Percentiles rank a stretch among this genome's conserved stretches.
Conservation (phyloP, 2,329 filamentous ascomycete species). For the Thelonectria olida region DNA sequence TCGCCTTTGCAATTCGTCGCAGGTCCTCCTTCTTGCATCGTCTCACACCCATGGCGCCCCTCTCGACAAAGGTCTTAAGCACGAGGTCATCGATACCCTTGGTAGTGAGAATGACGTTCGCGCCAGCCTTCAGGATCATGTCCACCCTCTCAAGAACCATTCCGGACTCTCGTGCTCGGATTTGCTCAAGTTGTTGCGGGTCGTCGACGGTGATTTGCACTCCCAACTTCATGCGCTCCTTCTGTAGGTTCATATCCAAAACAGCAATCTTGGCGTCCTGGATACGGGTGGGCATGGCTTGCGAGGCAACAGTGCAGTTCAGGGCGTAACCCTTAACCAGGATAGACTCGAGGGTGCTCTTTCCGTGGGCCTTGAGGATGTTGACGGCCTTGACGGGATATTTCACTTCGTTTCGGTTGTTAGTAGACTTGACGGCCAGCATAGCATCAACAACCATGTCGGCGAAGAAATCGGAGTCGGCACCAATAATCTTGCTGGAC, state of each 20-base stretch:
- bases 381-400: slow-evolving; percentile 99
- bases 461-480: slow-evolving; percentile 95
- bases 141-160: slow-evolving; percentile 95
- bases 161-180: slow-evolving; percentile 88
- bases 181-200: slow-evolving; percentile 96
- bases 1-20: slow-evolving; percentile 93
- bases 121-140: slow-evolving; percentile 96
- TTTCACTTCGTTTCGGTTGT: slow-evolving; percentile 89
- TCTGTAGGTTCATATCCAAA: slow-evolving; percentile 97
- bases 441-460: slow-evolving; percentile 97
- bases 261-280: slow-evolving; percentile 96
- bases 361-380: slow-evolving; percentile 97
- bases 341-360: slow-evolving; percentile 86
- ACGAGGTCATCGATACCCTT: slow-evolving; percentile 98
- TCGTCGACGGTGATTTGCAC: slow-evolving; percentile 99
- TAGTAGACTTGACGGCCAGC: slow-evolving; percentile 91
- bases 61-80: slow-evolving; percentile 93
- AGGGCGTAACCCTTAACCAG: slow-evolving; percentile 96
- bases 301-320: slow-evolving; percentile 98
- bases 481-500: slow-evolving; percentile 98
- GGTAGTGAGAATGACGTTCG: slow-evolving; percentile 95
- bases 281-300: slow-evolving; percentile 95
- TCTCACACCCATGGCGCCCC: slow-evolving; percentile 92
- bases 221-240: slow-evolving; percentile 98
- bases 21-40: slow-evolving; percentile 99